phyloP scores from a whole-genome alignment of 331 rosid species.

The Pyrus hybrid region DNA sequence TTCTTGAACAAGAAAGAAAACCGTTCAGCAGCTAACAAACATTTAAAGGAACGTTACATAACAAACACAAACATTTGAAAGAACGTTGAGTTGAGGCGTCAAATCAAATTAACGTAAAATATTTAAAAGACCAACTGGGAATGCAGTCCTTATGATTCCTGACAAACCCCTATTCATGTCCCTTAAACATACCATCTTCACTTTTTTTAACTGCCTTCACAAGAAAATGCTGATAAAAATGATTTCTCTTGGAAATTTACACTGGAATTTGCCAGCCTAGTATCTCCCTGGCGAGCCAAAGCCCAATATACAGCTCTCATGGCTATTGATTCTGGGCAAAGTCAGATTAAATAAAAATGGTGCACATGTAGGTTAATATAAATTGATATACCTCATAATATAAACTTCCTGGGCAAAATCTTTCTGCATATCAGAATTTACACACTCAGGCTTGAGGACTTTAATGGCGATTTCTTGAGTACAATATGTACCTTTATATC shows the following conservation, averaged over 20 bases:
- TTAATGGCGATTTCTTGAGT: conserved; percentile 95
- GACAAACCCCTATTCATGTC: background rate
- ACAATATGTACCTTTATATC: conserved; percentile 97
- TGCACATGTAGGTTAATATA: background rate
- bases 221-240: background rate
- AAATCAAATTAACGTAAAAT: background rate
- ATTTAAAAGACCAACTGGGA: background rate
- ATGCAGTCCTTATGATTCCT: background rate
- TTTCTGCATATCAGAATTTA: conserved; percentile 72
- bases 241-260: background rate
- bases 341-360: background rate
- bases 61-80: background rate
- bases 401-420: conserved; percentile 93
- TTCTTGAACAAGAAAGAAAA: background rate
- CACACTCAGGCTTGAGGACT: conserved; percentile 80
- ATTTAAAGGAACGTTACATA: background rate
- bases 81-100: background rate
- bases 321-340: background rate
- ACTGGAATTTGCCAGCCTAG: background rate
- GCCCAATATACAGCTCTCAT: background rate
- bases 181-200: background rate
- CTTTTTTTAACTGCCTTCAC: background rate
- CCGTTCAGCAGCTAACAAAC: background rate
- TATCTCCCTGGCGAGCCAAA: background rate
- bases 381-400: conserved; percentile 74